Percentiles rank a stretch among this genome's conserved stretches.
Conservation (phyloP, 2,329 filamentous ascomycete species). For the Zasmidium citrigriseum region DNA sequence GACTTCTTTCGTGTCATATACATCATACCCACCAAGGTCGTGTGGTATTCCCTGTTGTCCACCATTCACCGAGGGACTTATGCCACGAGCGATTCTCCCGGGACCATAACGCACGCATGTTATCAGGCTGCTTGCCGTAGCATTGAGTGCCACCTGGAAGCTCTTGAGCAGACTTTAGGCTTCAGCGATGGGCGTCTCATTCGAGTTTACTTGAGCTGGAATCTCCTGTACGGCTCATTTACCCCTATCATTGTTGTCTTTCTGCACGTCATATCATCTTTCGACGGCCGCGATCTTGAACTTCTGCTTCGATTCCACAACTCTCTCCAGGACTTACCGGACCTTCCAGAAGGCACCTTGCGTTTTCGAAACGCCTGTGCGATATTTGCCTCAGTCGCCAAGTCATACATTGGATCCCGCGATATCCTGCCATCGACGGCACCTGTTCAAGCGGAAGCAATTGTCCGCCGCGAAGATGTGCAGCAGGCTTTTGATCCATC, state of each 20-base stretch:
- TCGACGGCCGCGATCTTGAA: conserved; percentile 11
- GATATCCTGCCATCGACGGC: not conserved
- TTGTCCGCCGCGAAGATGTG: conserved; percentile 6
- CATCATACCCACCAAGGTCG: conserved; percentile 2
- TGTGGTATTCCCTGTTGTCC: conserved; percentile 14
- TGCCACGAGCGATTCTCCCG: conserved; percentile 7
- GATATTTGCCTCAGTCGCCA: conserved; percentile 12
- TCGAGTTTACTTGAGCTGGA: conserved; percentile 14
- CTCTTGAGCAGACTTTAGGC: conserved; percentile 6
- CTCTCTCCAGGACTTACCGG: conserved; percentile 7
- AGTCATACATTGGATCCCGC: conserved; percentile 11
- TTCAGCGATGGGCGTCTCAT: conserved; percentile 7
- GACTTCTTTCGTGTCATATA: conserved; percentile 11
- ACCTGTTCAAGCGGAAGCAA: not conserved
- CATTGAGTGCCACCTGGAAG: conserved; percentile 10
- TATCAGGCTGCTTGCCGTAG: conserved; percentile 15
- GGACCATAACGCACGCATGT: conserved; percentile 13
- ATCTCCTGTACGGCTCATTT: conserved; percentile 12
- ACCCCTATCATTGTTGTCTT: conserved; percentile 18
- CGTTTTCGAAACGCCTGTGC: conserved; percentile 10
- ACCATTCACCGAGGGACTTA: conserved; percentile 14
- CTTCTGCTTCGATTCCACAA: conserved; percentile 14
- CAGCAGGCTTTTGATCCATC: conserved; percentile 11
- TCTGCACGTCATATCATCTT: conserved; percentile 10
- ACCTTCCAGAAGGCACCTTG: conserved; percentile 6